Evolutionary conservation across 2,329 filamentous ascomycete species (phyloP), one percentile per base, ranked within the genome.

Genomic region (Claviceps sp.): DNA sequence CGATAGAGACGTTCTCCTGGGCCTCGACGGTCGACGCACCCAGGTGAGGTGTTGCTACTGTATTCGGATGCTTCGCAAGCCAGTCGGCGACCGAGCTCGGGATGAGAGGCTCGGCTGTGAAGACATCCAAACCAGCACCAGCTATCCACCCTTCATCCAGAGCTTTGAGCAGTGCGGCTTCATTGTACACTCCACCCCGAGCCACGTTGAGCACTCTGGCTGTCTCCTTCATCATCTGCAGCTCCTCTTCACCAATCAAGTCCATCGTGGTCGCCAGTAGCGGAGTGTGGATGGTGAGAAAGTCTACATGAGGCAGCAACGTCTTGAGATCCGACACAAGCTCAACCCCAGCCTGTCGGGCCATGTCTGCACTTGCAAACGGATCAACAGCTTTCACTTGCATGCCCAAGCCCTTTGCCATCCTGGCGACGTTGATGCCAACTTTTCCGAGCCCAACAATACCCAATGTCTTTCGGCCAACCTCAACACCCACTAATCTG

Each of bases 371-470:
- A 55, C 84, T 86, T 1, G 86, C 86, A 63, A 88, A 91, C 0
- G 87, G 87, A 59, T 91, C 87, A 50, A 86, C 78, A 0, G 85
- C 86, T 16, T 83, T 67, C 13, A 91, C 78, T 43, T 77, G 78
- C 86, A 91, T 90, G 0, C 85, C 85, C 26, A 91, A 69, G 0
- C 86, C 86, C 50, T 82, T 83, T 8, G 84, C 85, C 71, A 88
- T 84, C n/a, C 85, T 75, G 18, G 86, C 87, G 16, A 91, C 86
- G 49, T 85, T 86, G 62, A 90, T 73, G 22, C 87, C 87, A 30
- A 91, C 86, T 70, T 90, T 90, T n/a, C 87, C 87, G 26, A 90
- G 68, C 1, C 87, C 87, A 41, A 93, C 79, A 48, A 91, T 83
- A 1, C 82, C 85, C 6, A 91, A 70, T 1, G 79, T 85, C 70